Base-by-base conservation (phyloP, 139 green algal genomes). In the Haematococcus lacustris region DNA sequence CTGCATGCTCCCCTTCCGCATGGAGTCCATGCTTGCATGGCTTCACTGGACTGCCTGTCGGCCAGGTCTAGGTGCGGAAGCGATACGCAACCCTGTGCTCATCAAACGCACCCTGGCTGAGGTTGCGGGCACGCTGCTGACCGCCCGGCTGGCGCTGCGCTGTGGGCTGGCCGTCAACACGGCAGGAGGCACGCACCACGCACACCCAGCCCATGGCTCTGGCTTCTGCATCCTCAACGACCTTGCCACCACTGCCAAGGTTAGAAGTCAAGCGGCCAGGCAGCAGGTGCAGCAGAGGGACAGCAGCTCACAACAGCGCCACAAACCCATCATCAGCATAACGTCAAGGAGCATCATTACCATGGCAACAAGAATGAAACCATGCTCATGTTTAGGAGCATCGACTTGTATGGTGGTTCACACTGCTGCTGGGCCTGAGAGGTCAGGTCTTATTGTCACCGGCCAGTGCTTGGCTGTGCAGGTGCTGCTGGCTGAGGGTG, bases 161-260 rank as follows among this genome's bases (percentile, higher is more conserved):
- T 76, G 87, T 72, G 90, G 90, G 4, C 71, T 97, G 32, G 92
- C 91, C 0, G 83, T 76, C 68, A 96, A 93, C 78, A 92, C 85
- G 3, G 90, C 92, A 0, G 91, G 91, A 1, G 91, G 77, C n/a
- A 95, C 90, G 1, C 91, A 97, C 80, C 91, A 97, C 41, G 91
- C 91, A 2, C 86, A 87, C 61, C 80, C 66, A 2, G 76, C 73
- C 25, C 71, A 65, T 50, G 93, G 92, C n/a, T 88, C 81, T 13
- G 93, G 93, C 47, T 96, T 90, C 76, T 96, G 91, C 78, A 93
- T 96, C 41, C 38, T 97, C 38, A 96, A 96, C 60, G 92, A 97
- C 77, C 62, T 97, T 43, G 91, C 86, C 0, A 60, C 95, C 9
- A 91, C 89, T 0, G 76, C 85, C 1, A 71, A 77, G 60, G 68